These are phyloP conservation scores for Coniochaeta prunicola DNA, from an alignment of 2,329 filamentous ascomycete species.

Conservation along the genomic window DNA sequence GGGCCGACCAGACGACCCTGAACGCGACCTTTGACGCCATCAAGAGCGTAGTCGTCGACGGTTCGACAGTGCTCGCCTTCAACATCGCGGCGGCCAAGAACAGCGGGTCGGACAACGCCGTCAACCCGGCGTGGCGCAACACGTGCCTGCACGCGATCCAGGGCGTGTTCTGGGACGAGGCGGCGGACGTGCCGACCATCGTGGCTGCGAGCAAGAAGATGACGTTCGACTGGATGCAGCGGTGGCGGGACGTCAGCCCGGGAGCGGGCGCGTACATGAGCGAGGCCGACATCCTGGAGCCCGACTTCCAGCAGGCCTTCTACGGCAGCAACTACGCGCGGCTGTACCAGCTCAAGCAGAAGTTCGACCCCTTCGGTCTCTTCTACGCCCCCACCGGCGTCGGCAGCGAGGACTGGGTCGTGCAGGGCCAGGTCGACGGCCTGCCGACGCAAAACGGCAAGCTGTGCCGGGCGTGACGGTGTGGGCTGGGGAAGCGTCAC, in stretches of 20 bases:
- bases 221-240: slow-evolving; percentile 21
- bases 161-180: slow-evolving; percentile 23
- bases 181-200: slow-evolving; percentile 21
- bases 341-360: slow-evolving; percentile 38
- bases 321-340: slow-evolving; percentile 37
- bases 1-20: slow-evolving; percentile 15
- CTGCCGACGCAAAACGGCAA: neutral
- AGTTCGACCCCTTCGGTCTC: slow-evolving; percentile 37
- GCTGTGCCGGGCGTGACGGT: neutral
- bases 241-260: slow-evolving; percentile 29
- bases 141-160: slow-evolving; percentile 23
- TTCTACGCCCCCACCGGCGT: slow-evolving; percentile 42
- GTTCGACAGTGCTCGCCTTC: slow-evolving; percentile 36
- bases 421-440: neutral
- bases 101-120: slow-evolving; percentile 20
- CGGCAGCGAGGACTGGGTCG: slow-evolving; percentile 41
- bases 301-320: slow-evolving; percentile 33
- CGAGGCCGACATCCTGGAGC: slow-evolving; percentile 40
- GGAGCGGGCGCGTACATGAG: slow-evolving; percentile 40
- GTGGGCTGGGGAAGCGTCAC: neutral
- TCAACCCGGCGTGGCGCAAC: slow-evolving; percentile 30
- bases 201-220: slow-evolving; percentile 19
- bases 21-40: slow-evolving; percentile 20
- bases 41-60: slow-evolving; percentile 7
- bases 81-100: slow-evolving; percentile 17